Evolutionary conservation across 371 early-diverging fungal genomes (phyloP).

Genomic region (Mortierella sp.): DNA sequence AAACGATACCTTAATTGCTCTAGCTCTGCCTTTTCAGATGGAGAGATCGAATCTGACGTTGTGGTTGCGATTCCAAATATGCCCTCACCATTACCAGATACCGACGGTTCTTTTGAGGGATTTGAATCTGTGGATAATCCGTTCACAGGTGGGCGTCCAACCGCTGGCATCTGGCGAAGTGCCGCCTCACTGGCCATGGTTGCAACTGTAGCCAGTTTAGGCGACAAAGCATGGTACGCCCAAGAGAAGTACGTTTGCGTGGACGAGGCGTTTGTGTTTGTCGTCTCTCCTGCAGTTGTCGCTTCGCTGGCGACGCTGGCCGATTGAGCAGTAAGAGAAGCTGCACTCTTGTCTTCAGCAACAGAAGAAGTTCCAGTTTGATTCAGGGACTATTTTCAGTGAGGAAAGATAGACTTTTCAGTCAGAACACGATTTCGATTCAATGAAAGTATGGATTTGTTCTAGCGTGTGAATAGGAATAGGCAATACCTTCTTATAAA

Average conservation of each 20-base stretch:
- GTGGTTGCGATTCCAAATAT: constrained; percentile 22
- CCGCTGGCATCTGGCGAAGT: constrained; percentile 22
- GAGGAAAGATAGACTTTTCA: background rate
- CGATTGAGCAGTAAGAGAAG: background rate
- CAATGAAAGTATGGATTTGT: background rate
- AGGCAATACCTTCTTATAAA: constrained; percentile 36
- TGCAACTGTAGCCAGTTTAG: constrained; percentile 42
- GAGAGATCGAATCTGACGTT: background rate
- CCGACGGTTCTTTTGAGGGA: constrained; percentile 16
- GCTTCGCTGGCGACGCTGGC: background rate
- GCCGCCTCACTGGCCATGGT: constrained; percentile 39
- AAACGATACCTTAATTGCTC: constrained; percentile 28
- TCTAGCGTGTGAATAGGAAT: background rate
- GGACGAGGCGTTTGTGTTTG: background rate
- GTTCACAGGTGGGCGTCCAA: constrained; percentile 35
- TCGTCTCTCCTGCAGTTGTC: background rate
- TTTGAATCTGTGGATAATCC: constrained; percentile 23
- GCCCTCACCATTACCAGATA: constrained; percentile 8
- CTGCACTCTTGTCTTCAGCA: background rate
- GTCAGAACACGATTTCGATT: background rate
- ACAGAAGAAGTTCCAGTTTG: constrained; percentile 16
- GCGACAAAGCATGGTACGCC: constrained; percentile 39
- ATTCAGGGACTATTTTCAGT: constrained; percentile 15
- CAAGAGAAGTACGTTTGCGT: constrained; percentile 27
- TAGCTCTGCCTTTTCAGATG: constrained; percentile 18